Base-by-base conservation (phyloP, 2,329 filamentous ascomycete genomes). In the Pyricularia grisea region DNA sequence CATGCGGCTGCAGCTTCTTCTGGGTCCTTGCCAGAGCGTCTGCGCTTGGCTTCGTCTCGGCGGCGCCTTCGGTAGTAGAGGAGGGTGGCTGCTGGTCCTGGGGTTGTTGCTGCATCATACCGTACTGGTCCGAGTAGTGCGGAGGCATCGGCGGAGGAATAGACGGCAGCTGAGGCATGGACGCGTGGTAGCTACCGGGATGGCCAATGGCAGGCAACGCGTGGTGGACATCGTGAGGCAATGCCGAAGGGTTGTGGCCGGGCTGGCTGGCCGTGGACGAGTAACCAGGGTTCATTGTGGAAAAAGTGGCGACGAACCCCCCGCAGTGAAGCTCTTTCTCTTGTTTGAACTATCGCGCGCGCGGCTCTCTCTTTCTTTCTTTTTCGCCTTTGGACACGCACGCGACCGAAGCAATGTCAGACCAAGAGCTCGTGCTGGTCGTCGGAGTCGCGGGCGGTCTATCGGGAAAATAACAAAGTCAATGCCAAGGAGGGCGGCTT, bases 1-100 rank as follows among this genome's bases (percentile, higher is more conserved):
- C 55, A 11, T 70, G 28, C 23, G 73, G 72, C 55, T 72, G 69
- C 23, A 74, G 71, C 4, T 71, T 71, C 55, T 70, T 72, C 25
- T 23, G 25, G 25, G 69, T 68, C 10, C 70, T 73, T n/a, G 71
- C 71, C 1, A 30, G 25, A 11, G 67, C 61, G 55, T 68, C 67
- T 30, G 69, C 9, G 31, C 61, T 70, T 67, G 36, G 69, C 27
- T 17, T 67, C 58, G 30, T 31, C 36, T 25, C 42, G 61, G 11
- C 50, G 66, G 17, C 20, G 42, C 28, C 69, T 63, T 20, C 63
- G 50, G 27, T 68, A 23, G 64, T 68, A 23, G 64, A 33, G 27
- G 68, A 17, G 50, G 68, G 30, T 28, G 67, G 6, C 14, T 64
- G 69, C 25, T 61, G 67, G 4, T 65, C 58, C 4, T 68, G 68